Conservation (phyloP, 2,329 filamentous ascomycete species). For the Aspergillus neotritici region DNA sequence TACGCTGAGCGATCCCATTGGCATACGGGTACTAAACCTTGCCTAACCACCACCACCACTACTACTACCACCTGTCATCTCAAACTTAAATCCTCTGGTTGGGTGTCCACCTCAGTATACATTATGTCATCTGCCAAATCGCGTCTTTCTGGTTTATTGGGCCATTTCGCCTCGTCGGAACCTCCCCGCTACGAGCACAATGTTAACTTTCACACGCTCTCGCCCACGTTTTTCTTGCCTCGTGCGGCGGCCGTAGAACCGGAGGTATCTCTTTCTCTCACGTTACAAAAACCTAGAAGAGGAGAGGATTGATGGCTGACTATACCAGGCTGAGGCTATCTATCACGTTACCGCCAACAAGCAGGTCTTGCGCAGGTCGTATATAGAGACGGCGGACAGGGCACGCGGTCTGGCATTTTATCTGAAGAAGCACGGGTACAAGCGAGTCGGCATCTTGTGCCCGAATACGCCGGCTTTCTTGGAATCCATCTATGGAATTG, state of each 20-base stretch:
- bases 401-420: constrained; percentile 85
- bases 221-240: constrained; percentile 80
- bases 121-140: constrained; percentile 25
- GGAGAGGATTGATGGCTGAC: constrained; percentile 42
- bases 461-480: constrained; percentile 95
- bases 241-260: constrained; percentile 86
- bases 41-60: no score
- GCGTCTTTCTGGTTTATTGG: constrained; percentile 26
- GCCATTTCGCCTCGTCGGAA: constrained; percentile 26
- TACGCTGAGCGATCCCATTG: no score
- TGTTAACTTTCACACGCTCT: constrained; percentile 56
- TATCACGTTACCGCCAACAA: constrained; percentile 78
- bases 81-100: neutral
- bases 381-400: constrained; percentile 76
- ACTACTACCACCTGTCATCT: no score
- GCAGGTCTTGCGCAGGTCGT: constrained; percentile 67
- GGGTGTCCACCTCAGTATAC: neutral
- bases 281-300: constrained; percentile 88
- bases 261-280: constrained; percentile 71
- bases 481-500: constrained; percentile 82
- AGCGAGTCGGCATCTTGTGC: constrained; percentile 75
- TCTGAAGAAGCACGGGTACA: constrained; percentile 65
- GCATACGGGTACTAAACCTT: no score
- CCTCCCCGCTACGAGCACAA: constrained; percentile 23
- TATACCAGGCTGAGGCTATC: constrained; percentile 63